Evolutionary conservation across 1,284 basidiomycete species (phyloP).

Genomic region (Cryptococcus amylolentus): DNA sequence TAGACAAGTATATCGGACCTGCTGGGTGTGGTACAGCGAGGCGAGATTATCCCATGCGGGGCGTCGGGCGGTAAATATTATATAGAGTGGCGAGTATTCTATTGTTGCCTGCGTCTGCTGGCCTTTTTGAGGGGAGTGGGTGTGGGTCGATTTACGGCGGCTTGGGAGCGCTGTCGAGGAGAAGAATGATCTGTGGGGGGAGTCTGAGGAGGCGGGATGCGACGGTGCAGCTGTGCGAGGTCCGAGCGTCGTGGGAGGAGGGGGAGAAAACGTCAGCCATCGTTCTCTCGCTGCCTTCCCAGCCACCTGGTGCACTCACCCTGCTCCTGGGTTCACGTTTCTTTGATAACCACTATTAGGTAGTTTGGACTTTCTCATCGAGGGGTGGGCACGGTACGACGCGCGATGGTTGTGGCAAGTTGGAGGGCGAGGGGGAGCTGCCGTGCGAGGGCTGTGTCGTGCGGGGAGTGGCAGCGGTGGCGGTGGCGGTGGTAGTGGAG

Average conservation of each 20-base stretch:
- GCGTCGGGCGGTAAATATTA: conserved; percentile 2
- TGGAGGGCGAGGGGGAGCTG: background rate
- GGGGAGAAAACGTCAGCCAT: conserved; percentile 4
- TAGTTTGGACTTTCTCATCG: conserved; percentile 45
- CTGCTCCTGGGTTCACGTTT: conserved; percentile 31
- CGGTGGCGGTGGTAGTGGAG: background rate
- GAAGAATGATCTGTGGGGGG: conserved; percentile 42
- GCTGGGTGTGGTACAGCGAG: background rate
- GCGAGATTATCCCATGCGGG: conserved; percentile 30
- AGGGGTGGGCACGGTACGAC: conserved; percentile 15
- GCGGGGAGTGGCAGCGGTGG: background rate
- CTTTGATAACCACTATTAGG: conserved; percentile 41
- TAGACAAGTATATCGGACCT: conserved; percentile 4
- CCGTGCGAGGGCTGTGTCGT: background rate
- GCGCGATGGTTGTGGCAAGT: background rate
- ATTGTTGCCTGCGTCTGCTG: conserved; percentile 9
- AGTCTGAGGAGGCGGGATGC: conserved; percentile 41
- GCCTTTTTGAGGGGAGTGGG: conserved; percentile 1
- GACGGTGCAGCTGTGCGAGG: conserved; percentile 29
- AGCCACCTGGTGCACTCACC: conserved; percentile 22
- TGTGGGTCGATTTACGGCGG: conserved; percentile 44
- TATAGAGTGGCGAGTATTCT: conserved; percentile 2
- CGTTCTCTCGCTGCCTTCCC: background rate
- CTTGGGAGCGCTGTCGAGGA: conserved; percentile 45
- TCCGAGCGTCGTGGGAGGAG: background rate